Evolutionary conservation across 192 early-diverging fungal genomes (phyloP).

Genomic region (Backusella tarrabulga): DNA sequence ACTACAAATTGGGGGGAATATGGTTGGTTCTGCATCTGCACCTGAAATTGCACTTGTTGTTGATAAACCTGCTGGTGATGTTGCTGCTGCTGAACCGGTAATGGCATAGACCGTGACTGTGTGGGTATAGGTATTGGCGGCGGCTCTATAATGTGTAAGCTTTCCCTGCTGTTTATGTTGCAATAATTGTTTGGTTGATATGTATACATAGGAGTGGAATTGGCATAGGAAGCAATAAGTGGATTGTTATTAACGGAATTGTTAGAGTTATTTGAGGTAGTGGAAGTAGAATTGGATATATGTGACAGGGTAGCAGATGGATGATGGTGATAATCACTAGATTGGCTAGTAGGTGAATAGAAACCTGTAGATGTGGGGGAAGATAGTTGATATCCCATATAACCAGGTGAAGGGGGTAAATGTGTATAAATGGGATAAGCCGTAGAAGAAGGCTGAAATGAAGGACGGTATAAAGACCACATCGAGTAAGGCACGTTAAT

Average conservation of each 20-base stretch:
- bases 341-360: background rate
- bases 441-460: background rate
- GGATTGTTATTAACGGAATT: background rate
- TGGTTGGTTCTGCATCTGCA: background rate
- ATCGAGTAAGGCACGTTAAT: background rate
- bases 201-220: background rate
- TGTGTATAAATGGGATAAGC: background rate
- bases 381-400: background rate
- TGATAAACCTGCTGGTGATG: background rate
- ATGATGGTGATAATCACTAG: background rate
- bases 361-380: background rate
- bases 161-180: background rate
- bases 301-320: background rate
- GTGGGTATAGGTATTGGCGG: constrained; percentile 1
- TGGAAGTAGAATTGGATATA: background rate
- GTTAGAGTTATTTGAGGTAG: background rate
- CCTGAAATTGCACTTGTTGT: background rate
- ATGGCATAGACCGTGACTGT: background rate
- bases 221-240: background rate
- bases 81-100: background rate
- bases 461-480: background rate
- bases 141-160: background rate
- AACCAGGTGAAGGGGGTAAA: background rate
- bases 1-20: background rate
- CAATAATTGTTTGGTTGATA: background rate